These are phyloP conservation scores for Hericium coralloides DNA, from an alignment of 768 basidiomycete genomes.

Conservation along the genomic window DNA sequence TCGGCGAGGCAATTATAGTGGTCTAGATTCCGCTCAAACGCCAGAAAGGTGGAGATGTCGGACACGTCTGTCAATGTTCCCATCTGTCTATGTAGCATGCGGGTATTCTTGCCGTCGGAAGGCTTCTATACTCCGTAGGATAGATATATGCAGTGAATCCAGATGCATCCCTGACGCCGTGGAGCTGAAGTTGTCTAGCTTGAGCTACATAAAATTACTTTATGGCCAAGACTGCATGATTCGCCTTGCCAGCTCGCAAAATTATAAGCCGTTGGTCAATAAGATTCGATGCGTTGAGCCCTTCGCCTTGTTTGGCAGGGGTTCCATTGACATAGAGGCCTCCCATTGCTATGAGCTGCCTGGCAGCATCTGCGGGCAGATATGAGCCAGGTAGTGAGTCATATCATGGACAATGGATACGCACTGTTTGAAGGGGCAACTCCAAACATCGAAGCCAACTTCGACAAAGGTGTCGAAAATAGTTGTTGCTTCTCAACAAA, in stretches of 20 bases:
- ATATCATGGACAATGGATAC: neutral
- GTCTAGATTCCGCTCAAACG: no score
- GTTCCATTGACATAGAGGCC: slow-evolving; percentile 13
- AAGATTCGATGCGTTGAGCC: slow-evolving; percentile 5
- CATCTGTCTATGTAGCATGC: no score
- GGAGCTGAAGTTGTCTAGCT: no score
- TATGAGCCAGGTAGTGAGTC: neutral
- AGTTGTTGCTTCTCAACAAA: slow-evolving; percentile 45
- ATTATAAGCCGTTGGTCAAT: slow-evolving; percentile 11
- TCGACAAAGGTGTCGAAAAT: slow-evolving; percentile 42
- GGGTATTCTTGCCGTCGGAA: no score
- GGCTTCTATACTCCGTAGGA: no score
- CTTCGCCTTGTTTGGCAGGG: slow-evolving; percentile 1
- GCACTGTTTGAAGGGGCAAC: slow-evolving; percentile 45
- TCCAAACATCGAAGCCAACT: slow-evolving; percentile 50
- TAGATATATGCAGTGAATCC: no score
- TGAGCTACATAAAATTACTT: neutral
- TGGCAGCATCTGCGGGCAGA: slow-evolving; percentile 8
- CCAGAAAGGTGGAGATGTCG: no score
- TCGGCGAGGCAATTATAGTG: no score
- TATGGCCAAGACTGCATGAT: slow-evolving; percentile 9
- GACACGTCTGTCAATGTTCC: no score
- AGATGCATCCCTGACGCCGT: no score
- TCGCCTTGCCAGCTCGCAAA: slow-evolving; percentile 13
- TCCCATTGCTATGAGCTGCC: slow-evolving; percentile 8